Conservation (phyloP, 164 flowering plant species). For the Paratinospora sagittata region DNA sequence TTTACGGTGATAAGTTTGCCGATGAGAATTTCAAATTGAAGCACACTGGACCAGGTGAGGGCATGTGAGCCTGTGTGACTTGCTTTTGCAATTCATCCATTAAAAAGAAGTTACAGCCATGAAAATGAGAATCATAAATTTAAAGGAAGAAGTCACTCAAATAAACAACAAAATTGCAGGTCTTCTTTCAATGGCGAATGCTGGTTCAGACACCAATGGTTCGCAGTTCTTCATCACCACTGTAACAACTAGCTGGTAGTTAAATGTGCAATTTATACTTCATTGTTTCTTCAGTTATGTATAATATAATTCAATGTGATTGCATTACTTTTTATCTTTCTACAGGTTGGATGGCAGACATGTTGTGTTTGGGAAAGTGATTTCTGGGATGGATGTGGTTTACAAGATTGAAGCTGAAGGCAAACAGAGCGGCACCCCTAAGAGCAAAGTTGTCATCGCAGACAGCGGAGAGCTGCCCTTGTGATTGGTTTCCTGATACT, state of each 20-base stretch:
- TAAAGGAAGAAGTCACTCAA: not conserved
- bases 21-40: conserved; percentile 97
- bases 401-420: conserved; percentile 83
- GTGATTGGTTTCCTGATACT: conserved; percentile 7
- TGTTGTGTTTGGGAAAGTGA: conserved; percentile 92
- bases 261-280: conserved; percentile 6
- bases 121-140: not conserved
- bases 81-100: not conserved
- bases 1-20: conserved; percentile 80
- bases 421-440: conserved; percentile 61
- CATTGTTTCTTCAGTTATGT: not conserved
- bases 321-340: not conserved
- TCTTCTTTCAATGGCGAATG: conserved; percentile 88
- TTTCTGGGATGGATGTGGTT: conserved; percentile 91
- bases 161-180: conserved; percentile 34
- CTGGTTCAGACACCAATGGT: conserved; percentile 88
- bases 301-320: not conserved
- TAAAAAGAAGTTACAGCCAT: not conserved
- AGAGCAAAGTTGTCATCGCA: conserved; percentile 46
- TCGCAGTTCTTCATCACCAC: conserved; percentile 98
- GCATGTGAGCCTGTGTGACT: conserved; percentile 49
- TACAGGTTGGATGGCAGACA: conserved; percentile 91
- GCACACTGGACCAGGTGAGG: conserved; percentile 97
- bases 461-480: conserved; percentile 72
- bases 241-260: conserved; percentile 89